Base-by-base conservation (phyloP, 352 stramenopile species). In the Pythium diclinum region DNA sequence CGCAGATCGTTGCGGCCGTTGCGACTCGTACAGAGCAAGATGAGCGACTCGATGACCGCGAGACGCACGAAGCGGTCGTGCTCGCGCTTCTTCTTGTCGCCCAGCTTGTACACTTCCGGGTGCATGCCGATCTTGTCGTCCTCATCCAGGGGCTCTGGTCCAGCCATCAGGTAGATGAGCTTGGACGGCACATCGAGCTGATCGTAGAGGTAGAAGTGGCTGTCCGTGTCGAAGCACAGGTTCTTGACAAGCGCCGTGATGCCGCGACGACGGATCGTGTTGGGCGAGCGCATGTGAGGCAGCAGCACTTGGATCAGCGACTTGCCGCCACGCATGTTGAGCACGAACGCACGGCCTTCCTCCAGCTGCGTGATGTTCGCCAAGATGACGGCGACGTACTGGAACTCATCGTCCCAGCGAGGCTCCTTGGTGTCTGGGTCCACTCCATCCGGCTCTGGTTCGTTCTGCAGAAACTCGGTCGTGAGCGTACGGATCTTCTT, bases 201-300 rank as follows among this genome's bases (percentile, higher is more conserved):
- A 56, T 95, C 86, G 69, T 92, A 95, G 25, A 95, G 71, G 61
- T 89, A 93, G 57, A 95, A 95, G 68, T 95, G 86, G 67, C 89
- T 93, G 72, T 95, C 85, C 40, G 81, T 80, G 78, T 95, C 85
- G 63, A 95, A 95, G 74, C 85, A 92, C 59, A 95, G 68, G 72
- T 95, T 95, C 65, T 88, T 88, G 21, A 94, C 61, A 6, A 79
- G 73, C 53, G 82, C 75, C 4, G 79, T 65, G 44, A 93, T 74
- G 44, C 87, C 87, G 52, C 84, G 87, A 52, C 87, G 85, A 54
- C 87, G 85, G 52, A 94, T 74, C 1, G 92, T 81, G 63, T 94
- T 95, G 14, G 85, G 83, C 28, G 87, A 95, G 51, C 86, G 85
- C 54, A 95, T 62, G 44, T 95, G 85, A 19, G 84, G 75, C 57